Base-by-base conservation (phyloP, 257 asterid genomes). In the Gentiana straminea region DNA sequence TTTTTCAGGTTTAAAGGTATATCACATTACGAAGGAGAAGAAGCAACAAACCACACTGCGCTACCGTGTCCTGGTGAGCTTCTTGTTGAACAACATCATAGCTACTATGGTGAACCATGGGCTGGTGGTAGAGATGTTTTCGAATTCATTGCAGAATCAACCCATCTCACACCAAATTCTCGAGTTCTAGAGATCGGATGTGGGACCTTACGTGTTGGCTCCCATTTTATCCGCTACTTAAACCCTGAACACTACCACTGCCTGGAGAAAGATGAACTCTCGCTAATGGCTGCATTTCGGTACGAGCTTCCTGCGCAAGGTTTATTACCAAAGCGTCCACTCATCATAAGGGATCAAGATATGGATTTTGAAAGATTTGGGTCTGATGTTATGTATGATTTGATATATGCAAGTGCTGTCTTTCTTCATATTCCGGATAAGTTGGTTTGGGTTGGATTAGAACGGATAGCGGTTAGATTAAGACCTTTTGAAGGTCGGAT, bases 31-130 rank as follows among this genome's bases (percentile, higher is more conserved):
- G 96, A 83, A 70, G 90, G 86, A 67, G 86, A 73, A 64, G 88
- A 75, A 64, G 83, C 83, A 36, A 76, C 56, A 62, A 91, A 87
- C 77, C 94, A 87, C 82, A 91, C 98, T 8, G 87, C 96, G 60
- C 81, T 87, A 32, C 94, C 95, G 12, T 91, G 96, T 64, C 95
- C 98, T 0, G 86, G 89, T 5, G 94, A 87, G 65, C 81, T 91
- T 49, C 95, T 87, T 4, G 96, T 91, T 2, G 98, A 91, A 73
- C 81, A 84, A 62, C 98, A 91, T 66, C 96, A 87, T 72, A 91
- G 98, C 84, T 79, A 86, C 68, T 91, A 91, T 35, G 98, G 98
- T 46, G 98, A 91, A 75, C 98, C 98, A 15, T 91, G 98, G 96
- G 95, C 98, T 1, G 98, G 98, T 46, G 98, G 98, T 51, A 77